Evolutionary conservation across 2,329 filamentous ascomycete species (phyloP), one percentile per base, ranked within the genome.

Genomic region (Diaporthe citri): DNA sequence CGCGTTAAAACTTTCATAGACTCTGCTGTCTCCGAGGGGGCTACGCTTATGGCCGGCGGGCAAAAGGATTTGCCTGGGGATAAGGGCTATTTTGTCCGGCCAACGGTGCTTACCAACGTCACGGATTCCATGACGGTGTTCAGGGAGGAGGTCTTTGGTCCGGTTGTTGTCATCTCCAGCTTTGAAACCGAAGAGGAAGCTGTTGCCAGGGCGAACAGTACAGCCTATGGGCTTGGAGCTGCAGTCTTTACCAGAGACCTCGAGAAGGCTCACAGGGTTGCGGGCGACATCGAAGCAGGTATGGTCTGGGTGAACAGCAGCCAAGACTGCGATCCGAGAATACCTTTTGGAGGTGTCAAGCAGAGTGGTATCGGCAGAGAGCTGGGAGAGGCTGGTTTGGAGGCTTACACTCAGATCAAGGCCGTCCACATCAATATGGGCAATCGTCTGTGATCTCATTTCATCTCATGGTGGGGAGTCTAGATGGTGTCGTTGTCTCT

Each of bases 1-100:
- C 86, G 90, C 12, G 89, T 95, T 3, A 86, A 94, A 28, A 87
- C 87, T 9, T 95, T 92, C 82, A 91, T 95, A 76, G 87, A 93
- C 78, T 80, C 86, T 39, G 93, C 92, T 20, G 92, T 92, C 81
- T 86, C 87, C 7, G 91, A 93, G 81, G 92, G 92, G 31, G 91
- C 92, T 0, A 92, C 86, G 0, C 84, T 94, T 13, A 85, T 87
- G 31, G 83, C 88, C 10, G 93, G 93, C 48, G 93, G 92, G 41
- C 89, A 90, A 81, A 77, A 82, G 17, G 77, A 74, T 3, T 90
- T 91, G 79, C 90, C 90, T 82, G 91, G 91, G 75, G 82, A 79
- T 57, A 83, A 82, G 76, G 82, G 82, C 34, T 84, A 82, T 79
- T 84, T 80, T 72, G 77, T 84, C 39, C 78, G 77, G 43, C 82